phyloP scores from a whole-genome alignment of 768 basidiomycete species.

The Kwoniella botswanensis region DNA sequence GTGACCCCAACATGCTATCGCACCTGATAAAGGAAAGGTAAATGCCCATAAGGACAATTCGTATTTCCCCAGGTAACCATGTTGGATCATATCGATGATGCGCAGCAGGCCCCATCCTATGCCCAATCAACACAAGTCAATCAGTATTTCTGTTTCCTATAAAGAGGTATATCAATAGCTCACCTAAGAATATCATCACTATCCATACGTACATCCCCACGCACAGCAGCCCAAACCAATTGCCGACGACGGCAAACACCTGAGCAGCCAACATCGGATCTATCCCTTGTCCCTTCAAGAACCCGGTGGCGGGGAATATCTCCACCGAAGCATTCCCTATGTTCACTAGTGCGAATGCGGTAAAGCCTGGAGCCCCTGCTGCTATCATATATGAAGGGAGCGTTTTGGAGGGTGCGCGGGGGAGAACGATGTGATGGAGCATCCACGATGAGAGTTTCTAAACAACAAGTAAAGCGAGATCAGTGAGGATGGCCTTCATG shows the following conservation, averaged over 20 bases:
- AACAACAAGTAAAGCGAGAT: neutral
- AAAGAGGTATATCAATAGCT: neutral
- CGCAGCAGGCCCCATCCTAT: slow-evolving; percentile 8
- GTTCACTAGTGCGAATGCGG: slow-evolving; percentile 7
- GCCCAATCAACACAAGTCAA: neutral
- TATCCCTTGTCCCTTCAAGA: neutral
- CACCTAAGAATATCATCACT: slow-evolving; percentile 7
- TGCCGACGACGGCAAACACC: neutral
- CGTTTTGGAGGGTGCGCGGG: slow-evolving; percentile 4
- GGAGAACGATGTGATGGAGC: slow-evolving; percentile 12
- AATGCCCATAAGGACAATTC: slow-evolving; percentile 5
- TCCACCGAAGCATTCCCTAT: slow-evolving; percentile 5
- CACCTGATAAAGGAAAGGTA: slow-evolving; percentile 2
- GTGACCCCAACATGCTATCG: slow-evolving; percentile 7
- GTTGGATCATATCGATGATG: slow-evolving; percentile 2
- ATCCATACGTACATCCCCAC: slow-evolving; percentile 1
- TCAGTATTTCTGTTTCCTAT: too few species aligned
- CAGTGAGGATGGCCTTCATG: neutral
- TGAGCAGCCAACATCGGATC: slow-evolving; percentile 2
- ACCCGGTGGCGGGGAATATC: neutral
- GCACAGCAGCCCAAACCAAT: slow-evolving; percentile 11
- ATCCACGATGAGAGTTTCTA: slow-evolving; percentile 11
- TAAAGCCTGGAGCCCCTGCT: slow-evolving; percentile 12
- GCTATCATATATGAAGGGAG: slow-evolving; percentile 12
- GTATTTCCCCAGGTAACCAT: slow-evolving; percentile 11